These are phyloP conservation scores for Lachnellula suecica DNA, from an alignment of 2,329 filamentous ascomycete genomes.

Conservation along the genomic window DNA sequence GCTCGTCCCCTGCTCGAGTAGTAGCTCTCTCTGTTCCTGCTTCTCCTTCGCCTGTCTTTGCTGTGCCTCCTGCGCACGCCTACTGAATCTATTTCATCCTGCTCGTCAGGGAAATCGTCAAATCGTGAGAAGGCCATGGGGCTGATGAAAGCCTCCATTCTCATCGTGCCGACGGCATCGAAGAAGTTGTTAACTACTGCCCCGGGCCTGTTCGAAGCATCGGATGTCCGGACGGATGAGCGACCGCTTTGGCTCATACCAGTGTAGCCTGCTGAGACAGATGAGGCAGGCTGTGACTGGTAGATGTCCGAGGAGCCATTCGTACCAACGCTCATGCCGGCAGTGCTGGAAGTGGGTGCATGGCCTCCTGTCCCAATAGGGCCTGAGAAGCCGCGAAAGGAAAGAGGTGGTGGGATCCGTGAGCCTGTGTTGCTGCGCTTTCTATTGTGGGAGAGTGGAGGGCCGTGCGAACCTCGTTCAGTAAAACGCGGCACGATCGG, in stretches of 20 bases:
- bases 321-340: constrained; percentile 56
- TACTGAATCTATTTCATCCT: constrained; percentile 31
- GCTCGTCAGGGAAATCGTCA: constrained; percentile 32
- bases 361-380: constrained; percentile 23
- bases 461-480: constrained; percentile 44
- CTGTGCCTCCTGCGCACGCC: constrained; percentile 27
- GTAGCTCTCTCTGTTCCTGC: constrained; percentile 30
- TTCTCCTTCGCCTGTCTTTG: constrained; percentile 26
- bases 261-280: constrained; percentile 37
- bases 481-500: constrained; percentile 71
- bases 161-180: constrained; percentile 83
- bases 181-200: constrained; percentile 58
- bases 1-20: constrained; percentile 28
- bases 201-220: constrained; percentile 30
- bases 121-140: constrained; percentile 45
- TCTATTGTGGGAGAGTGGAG: constrained; percentile 61
- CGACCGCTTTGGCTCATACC: constrained; percentile 41
- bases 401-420: constrained; percentile 65
- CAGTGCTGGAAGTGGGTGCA: constrained; percentile 52
- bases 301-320: constrained; percentile 61
- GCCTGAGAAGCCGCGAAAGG: constrained; percentile 73
- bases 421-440: constrained; percentile 90
- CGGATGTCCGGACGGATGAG: constrained; percentile 32
- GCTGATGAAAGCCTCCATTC: constrained; percentile 96
- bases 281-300: constrained; percentile 50